Evolutionary conservation across 2,329 filamentous ascomycete species (phyloP), one percentile per base, ranked within the genome.

Genomic region (Cladosporium velox): DNA sequence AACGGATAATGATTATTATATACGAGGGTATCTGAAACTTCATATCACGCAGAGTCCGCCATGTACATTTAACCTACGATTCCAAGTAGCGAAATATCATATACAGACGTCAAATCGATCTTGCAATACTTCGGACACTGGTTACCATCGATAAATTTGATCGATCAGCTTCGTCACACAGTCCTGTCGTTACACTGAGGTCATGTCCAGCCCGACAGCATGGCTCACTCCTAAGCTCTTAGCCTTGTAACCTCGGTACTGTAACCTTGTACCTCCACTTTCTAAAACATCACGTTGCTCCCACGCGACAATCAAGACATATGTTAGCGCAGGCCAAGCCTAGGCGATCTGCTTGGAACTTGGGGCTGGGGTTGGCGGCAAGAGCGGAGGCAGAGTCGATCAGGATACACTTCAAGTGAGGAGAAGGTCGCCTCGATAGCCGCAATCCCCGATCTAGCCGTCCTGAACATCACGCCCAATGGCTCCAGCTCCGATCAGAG

Each of bases 371-470:
- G 59, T 26, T 34, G 44, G 34, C 32, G 41, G 59, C 52, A 55
- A 55, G 26, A 55, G 52, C 52, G 52, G 52, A 55, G 52, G 28
- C 28, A 32, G 49, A 52, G 28, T n/a, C 7, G 28, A 54, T 54
- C 51, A 18, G n/a, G 8, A 55, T 55, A 32, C 52, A 34, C 52
- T 34, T 55, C 52, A 62, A 52, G 59, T 51, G 59, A 62, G 59
- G 59, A 62, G 59, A 51, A 62, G 44, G 44, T 26, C 14, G 44
- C 59, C 44, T 52, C 59, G 28, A 62, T 62, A 62, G 59, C 59
- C 59, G 59, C 59, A 62, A 52, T 51, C 59, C 30, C 59, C 59
- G 59, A 52, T 26, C 18, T 62, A 62, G 5, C 59, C 59, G 59
- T 52, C 18, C 51, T 32, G 4, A 15, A 8, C 2, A 47, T 30